Evolutionary conservation across 192 early-diverging fungal species (phyloP).

Genomic region (Backusella liffmaniae): DNA sequence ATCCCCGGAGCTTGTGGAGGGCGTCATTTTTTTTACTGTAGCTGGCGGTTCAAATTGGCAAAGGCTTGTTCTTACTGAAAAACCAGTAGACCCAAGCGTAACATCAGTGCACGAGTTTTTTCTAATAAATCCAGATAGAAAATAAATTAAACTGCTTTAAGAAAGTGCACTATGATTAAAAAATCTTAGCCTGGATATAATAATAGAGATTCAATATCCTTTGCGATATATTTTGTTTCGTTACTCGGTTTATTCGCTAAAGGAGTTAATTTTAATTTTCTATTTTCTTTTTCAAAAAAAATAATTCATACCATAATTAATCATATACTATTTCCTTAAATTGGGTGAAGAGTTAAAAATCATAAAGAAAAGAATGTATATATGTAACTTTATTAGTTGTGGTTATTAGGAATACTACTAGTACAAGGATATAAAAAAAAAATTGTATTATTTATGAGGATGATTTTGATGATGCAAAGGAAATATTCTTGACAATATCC

Average conservation of each 20-base stretch:
- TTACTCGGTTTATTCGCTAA: neutral
- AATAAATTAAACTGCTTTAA: neutral
- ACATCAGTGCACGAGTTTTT: conserved; percentile 1
- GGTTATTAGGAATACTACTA: neutral
- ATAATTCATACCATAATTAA: neutral
- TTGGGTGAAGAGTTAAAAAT: neutral
- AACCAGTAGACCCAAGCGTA: neutral
- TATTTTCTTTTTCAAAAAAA: neutral
- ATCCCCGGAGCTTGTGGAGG: too few species aligned
- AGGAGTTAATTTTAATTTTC: neutral
- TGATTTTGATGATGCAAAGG: conserved; percentile 9
- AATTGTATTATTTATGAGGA: neutral
- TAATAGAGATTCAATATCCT: neutral
- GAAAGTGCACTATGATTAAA: neutral
- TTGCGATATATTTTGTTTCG: neutral
- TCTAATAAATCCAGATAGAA: neutral
- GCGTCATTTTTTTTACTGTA: too few species aligned
- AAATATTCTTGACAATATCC: neutral
- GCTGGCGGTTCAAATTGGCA: too few species aligned
- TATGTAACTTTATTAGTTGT: neutral
- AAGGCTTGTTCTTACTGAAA: too few species aligned
- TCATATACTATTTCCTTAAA: neutral
- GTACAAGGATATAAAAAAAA: neutral
- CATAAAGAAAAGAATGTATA: neutral
- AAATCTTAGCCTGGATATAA: neutral